Base-by-base conservation (phyloP, 495 filamentous ascomycete genomes). In the Hyaloscypha finlandica region DNA sequence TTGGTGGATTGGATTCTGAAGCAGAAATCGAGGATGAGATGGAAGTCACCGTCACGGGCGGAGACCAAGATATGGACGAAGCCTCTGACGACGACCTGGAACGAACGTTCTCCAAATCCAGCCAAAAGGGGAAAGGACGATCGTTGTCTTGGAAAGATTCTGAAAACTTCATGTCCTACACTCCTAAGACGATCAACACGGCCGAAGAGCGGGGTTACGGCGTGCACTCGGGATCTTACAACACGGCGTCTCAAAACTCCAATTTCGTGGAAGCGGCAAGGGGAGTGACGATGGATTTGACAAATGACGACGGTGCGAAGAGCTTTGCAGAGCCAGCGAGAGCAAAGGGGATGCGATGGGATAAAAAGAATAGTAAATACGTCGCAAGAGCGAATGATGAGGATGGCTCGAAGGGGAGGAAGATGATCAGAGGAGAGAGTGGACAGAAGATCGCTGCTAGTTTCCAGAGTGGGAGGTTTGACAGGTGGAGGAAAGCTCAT, bases 81-180 rank as follows among this genome's bases (percentile, higher is more conserved):
- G 90, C 89, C 20, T 89, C 86, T 1, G 89, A 93, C 42, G 81
- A 83, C 22, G 94, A 96, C 35, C 79, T 98, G 8, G 92, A 96
- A 75, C 84, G 95, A 35, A 93, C 92, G 14, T 89, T 98, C 71
- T 89, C 90, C 11, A 86, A 89, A 72, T 74, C 81, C 55, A 76
- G 77, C 69, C 59, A 71, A 70, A 72, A 77, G 77, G 35, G 63
- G 61, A 69, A 74, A 71, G 69, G 69, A 37, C 67, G 75, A 57
- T 80, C 79, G 57, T 78, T 84, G 35, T 80, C 83, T 31, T 97
- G 88, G 81, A 82, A 91, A 74, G 93, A 97, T 75, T 83, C 90
- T 4, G 95, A 97, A 52, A 85, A 92, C 73, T 99, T 95, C 84
- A 97, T 99, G 92, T 90, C 91, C 20, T 99, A 99, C 83, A 90